Evolutionary conservation across 768 basidiomycete genomes (phyloP), one percentile per base, ranked within the genome.

Genomic region (Pulveroboletus sp.): DNA sequence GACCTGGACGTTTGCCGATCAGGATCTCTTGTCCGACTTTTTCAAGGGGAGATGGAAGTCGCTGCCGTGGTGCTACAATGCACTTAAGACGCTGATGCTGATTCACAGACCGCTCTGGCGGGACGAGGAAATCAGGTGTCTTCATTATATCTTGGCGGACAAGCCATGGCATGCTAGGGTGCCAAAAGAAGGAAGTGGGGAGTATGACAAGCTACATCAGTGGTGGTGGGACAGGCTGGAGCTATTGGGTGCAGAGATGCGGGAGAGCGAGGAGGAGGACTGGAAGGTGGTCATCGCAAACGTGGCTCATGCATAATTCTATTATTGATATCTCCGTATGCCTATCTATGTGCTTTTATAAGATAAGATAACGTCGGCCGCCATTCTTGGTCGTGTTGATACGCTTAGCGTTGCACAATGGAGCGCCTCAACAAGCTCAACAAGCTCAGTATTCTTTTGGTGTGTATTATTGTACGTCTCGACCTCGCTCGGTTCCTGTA

Each of bases 41-140:
- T 98, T 95, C 73, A 68, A 76, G 48, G 86, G 85, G 15, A 82
- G 68, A 63, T 93, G 90, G 89, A 77, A 73, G 46, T 84, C 89
- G 5, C 69, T 95, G 36, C 79, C 84, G 1, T 96, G 89, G 82
- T 82, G 82, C 53, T 94, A 93, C 68, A 99, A 99, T 60, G 93
- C 93, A 0, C 75, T 98, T 55, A 93, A 92, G 71, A 89, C 93
- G n/a, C 67, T 92, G 58, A 77, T 86, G 39, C 61, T 73, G 30
- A 75, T 83, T 35, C 96, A 99, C 68, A 67, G 76, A 33, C 64
- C 76, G 31, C 62, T 92, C 58, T 99, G 95, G 95, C 71, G 78
- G 39, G 92, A 96, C 62, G 81, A 84, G 4, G 86, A 93, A 66
- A 82, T 94, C 32, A 81, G 84, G 50, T 89, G 91, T 62, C 71